phyloP scores from a whole-genome alignment of 1,139 yeast species.

The Debaryomyces coudertii region DNA sequence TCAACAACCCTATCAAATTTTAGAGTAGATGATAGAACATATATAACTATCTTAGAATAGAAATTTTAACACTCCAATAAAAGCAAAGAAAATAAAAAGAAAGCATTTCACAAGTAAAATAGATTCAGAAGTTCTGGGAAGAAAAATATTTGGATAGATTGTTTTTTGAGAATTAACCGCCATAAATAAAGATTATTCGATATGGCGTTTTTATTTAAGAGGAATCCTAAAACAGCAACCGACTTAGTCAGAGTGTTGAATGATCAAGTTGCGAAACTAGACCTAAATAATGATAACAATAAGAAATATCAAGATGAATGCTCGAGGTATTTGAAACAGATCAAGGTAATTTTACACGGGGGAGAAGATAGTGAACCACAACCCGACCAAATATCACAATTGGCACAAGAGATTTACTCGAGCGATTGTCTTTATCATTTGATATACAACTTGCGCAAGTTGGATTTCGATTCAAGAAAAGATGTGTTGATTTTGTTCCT shows the following conservation, averaged over 20 bases:
- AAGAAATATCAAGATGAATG: slow-evolving; percentile 78
- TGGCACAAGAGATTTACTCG: slow-evolving; percentile 77
- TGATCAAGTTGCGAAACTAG: slow-evolving; percentile 73
- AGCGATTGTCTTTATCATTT: slow-evolving; percentile 69
- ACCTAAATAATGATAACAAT: slow-evolving; percentile 53
- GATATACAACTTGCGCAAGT: slow-evolving; percentile 56
- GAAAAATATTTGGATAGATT: not conserved
- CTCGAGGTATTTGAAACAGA: slow-evolving; percentile 65
- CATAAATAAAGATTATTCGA: not conserved
- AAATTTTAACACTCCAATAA: not conserved
- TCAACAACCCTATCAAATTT: slow-evolving; percentile 15
- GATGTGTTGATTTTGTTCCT: slow-evolving; percentile 77
- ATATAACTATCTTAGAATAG: slow-evolving; percentile 66
- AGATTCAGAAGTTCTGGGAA: not conserved
- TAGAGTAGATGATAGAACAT: slow-evolving; percentile 75
- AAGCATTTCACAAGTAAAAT: not conserved
- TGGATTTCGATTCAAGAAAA: slow-evolving; percentile 90
- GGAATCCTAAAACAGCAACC: slow-evolving; percentile 89
- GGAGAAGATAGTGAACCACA: slow-evolving; percentile 70
- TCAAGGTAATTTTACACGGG: slow-evolving; percentile 72
- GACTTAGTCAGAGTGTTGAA: slow-evolving; percentile 77
- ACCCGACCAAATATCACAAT: slow-evolving; percentile 72
- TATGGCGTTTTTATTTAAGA: slow-evolving; percentile 89
- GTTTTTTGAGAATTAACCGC: slow-evolving; percentile 5
- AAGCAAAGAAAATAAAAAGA: not conserved